Base-by-base conservation (phyloP, 768 basidiomycete genomes). In the Amanita molliuscula region DNA sequence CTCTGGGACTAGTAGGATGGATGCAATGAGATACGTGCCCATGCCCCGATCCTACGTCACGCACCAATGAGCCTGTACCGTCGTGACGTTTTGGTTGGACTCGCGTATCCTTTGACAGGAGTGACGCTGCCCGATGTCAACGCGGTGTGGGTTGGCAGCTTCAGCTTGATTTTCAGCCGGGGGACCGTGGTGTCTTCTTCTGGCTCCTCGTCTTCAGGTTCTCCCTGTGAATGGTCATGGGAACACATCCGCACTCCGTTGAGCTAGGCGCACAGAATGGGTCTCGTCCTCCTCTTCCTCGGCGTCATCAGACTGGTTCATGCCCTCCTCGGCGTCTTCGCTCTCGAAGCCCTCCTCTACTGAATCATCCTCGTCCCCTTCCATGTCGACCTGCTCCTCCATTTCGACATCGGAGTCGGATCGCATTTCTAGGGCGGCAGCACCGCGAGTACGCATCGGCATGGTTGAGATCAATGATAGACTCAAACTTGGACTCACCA, bases 91-190 rank as follows among this genome's bases (percentile, higher is more conserved):
- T 53, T 58, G 45, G 43, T 50, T 33, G 23, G 57, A 53, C 20
- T 53, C 56, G 20, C 65, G 59, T 36, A 63, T 53, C 25, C 66
- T 51, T 50, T 62, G 56, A 44, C 61, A 56, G 52, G 64, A 55
- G 50, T 65, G 53, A 55, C 55, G 36, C 52, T 64, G 13, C 59
- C 64, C 34, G 55, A 59, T 54, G 55, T 67, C 50, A 59, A 63
- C 37, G 64, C 61, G 53, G 54, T 10, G 18, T 45, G 67, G 18
- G 68, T 64, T 11, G 78, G 76, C 3, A 82, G 60, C 56, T 78
- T 83, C 40, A 82, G 68, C 60, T 74, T 82, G 58, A 83, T 83
- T 56, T 77, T 81, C 18, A 84, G 71, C 5, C 73, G 68, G 28
- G 29, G 47, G 11, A 40, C 47, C 4, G 28, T 35, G 9, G 21